Evolutionary conservation across 768 basidiomycete species (phyloP).

Genomic region (Fomitopsis serialis): DNA sequence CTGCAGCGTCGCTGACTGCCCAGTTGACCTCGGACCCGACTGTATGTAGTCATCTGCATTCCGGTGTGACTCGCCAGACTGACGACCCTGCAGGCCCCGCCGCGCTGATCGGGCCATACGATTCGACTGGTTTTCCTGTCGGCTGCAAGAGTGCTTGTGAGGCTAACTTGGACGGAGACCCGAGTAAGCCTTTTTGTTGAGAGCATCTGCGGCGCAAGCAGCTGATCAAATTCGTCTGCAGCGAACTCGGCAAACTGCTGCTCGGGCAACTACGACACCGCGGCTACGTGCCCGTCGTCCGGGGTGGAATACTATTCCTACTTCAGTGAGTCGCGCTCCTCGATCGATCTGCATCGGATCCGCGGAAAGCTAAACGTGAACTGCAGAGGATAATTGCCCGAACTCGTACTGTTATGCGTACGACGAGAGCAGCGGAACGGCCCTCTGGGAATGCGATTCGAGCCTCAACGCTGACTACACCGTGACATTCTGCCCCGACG

Average conservation of each 20-base stretch:
- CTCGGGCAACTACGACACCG: constrained; percentile 46
- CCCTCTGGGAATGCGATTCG: constrained; percentile 39
- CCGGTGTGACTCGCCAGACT: constrained; percentile 8
- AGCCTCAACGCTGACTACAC: constrained; percentile 35
- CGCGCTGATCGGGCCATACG: constrained; percentile 29
- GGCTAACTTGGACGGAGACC: constrained; percentile 33
- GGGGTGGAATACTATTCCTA: constrained; percentile 36
- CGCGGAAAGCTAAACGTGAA: background rate
- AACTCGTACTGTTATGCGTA: constrained; percentile 48
- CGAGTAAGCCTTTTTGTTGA: constrained; percentile 12
- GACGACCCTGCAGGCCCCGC: constrained; percentile 22
- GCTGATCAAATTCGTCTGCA: background rate
- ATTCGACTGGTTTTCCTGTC: constrained; percentile 30
- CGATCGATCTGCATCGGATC: background rate
- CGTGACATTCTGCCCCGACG: constrained; percentile 39
- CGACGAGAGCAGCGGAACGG: constrained; percentile 41
- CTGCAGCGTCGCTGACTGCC: constrained; percentile 30
- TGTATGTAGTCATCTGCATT: constrained; percentile 22
- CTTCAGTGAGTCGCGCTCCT: constrained; percentile 35
- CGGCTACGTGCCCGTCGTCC: constrained; percentile 50
- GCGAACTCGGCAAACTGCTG: constrained; percentile 63
- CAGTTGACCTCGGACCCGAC: constrained; percentile 31
- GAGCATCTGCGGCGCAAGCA: background rate
- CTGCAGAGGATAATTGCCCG: constrained; percentile 35
- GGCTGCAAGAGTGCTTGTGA: constrained; percentile 41